These are phyloP conservation scores for Sphaerostilbella broomeana DNA, from an alignment of 2,329 filamentous ascomycete genomes.

Conservation along the genomic window DNA sequence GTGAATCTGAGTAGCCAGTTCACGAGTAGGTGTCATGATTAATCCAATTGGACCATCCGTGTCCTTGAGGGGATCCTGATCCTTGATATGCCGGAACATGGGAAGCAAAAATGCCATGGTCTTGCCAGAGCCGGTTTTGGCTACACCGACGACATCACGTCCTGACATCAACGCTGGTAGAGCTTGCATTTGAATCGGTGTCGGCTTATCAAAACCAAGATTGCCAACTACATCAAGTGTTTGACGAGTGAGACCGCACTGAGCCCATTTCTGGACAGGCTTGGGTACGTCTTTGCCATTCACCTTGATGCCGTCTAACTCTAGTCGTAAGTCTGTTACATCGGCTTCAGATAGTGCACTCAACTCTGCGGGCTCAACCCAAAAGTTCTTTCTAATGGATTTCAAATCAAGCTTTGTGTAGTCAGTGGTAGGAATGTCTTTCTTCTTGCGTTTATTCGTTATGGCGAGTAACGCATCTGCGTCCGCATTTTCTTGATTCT, in stretches of 20 bases:
- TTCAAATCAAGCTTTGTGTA: slow-evolving; percentile 82
- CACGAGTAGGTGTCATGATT: slow-evolving; percentile 90
- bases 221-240: slow-evolving; percentile 78
- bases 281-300: slow-evolving; percentile 82
- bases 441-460: slow-evolving; percentile 73
- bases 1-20: slow-evolving; percentile 90
- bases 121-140: slow-evolving; percentile 96
- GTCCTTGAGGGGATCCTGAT: slow-evolving; percentile 74
- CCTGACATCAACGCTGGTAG: slow-evolving; percentile 94
- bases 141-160: slow-evolving; percentile 89
- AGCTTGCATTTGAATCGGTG: slow-evolving; percentile 91
- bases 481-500: slow-evolving; percentile 41
- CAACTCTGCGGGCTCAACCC: slow-evolving; percentile 81
- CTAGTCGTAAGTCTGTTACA: slow-evolving; percentile 70
- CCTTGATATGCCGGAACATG: slow-evolving; percentile 97
- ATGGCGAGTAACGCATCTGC: slow-evolving; percentile 46
- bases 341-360: slow-evolving; percentile 79
- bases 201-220: slow-evolving; percentile 81
- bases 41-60: slow-evolving; percentile 83
- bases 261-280: slow-evolving; percentile 93
- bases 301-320: slow-evolving; percentile 94
- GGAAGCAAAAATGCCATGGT: slow-evolving; percentile 92
- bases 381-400: slow-evolving; percentile 88
- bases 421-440: slow-evolving; percentile 83
- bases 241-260: slow-evolving; percentile 82